phyloP scores from a whole-genome alignment of 2,329 filamentous ascomycete species.

The Cladophialophora chaetospira region DNA sequence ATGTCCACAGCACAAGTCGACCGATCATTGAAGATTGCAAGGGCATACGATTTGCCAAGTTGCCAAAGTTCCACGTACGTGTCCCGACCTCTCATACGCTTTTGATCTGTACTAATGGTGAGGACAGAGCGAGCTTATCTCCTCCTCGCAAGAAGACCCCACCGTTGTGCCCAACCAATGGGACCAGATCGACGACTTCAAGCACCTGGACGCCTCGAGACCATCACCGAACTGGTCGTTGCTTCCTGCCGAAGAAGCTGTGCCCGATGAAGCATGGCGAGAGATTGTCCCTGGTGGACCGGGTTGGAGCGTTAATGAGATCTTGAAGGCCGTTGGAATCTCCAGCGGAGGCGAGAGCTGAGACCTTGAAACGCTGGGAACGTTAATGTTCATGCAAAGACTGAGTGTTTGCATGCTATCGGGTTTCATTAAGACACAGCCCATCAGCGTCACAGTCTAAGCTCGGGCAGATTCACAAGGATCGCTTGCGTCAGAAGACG shows the following conservation, averaged over 20 bases:
- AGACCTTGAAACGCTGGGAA: too few relatives aligned
- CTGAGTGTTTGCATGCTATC: too few relatives aligned
- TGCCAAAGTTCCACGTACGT: slow-evolving; percentile 54
- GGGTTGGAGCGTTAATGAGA: slow-evolving; percentile 64
- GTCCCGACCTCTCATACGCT: background rate
- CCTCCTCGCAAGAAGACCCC: slow-evolving; percentile 31
- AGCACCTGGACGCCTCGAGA: slow-evolving; percentile 80
- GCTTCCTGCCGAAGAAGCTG: slow-evolving; percentile 61
- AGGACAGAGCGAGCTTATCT: slow-evolving; percentile 25
- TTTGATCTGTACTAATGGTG: too few relatives aligned
- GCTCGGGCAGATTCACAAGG: too few relatives aligned
- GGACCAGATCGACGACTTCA: slow-evolving; percentile 94
- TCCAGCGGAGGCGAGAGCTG: too few relatives aligned
- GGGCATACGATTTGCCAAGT: slow-evolving; percentile 73
- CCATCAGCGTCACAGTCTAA: too few relatives aligned
- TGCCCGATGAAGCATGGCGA: slow-evolving; percentile 68
- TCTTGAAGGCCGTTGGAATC: slow-evolving; percentile 51
- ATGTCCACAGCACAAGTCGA: slow-evolving; percentile 76
- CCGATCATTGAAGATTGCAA: slow-evolving; percentile 93
- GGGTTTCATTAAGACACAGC: too few relatives aligned
- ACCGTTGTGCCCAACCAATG: slow-evolving; percentile 63
- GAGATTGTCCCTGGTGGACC: slow-evolving; percentile 66
- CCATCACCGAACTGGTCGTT: slow-evolving; percentile 82
- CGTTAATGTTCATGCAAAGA: too few relatives aligned
- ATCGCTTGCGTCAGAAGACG: too few relatives aligned